Percentiles rank a stretch among this genome's conserved stretches.
Evolutionary conservation across 306 rosid genomes (phyloP).

Genomic region (Biancaea sappan): DNA sequence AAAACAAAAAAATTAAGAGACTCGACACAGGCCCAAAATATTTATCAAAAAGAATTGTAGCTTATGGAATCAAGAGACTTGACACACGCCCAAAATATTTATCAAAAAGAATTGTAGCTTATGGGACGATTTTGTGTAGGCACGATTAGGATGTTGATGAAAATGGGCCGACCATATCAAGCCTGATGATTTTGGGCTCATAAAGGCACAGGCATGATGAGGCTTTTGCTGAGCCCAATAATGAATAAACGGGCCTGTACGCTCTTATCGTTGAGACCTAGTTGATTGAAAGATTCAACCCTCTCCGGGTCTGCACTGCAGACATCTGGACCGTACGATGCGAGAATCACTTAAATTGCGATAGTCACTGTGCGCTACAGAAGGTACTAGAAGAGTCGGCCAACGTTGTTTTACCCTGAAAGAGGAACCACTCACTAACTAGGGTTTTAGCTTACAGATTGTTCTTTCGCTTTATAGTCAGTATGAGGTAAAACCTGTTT

Average conservation of each 20-base stretch:
- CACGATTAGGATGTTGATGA: too few species aligned
- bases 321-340: neutral
- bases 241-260: neutral
- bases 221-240: neutral
- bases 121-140: too few species aligned
- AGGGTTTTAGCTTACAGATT: constrained; percentile 8
- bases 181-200: neutral
- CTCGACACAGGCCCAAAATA: too few species aligned
- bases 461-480: neutral
- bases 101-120: too few species aligned
- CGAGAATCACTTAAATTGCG: neutral
- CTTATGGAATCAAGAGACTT: too few species aligned
- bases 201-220: neutral
- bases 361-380: neutral
- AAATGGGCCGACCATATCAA: neutral
- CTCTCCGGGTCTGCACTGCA: neutral
- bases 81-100: too few species aligned
- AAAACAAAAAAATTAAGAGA: too few species aligned
- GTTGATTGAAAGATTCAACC: neutral
- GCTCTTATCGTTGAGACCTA: neutral
- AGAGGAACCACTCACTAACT: neutral
- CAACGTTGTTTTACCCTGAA: neutral
- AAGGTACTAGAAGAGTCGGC: neutral
- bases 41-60: too few species aligned
- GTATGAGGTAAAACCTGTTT: constrained; percentile 1